These are phyloP conservation scores for Silene conica DNA, from an alignment of 148 eudicot genomes.

Conservation along the genomic window DNA sequence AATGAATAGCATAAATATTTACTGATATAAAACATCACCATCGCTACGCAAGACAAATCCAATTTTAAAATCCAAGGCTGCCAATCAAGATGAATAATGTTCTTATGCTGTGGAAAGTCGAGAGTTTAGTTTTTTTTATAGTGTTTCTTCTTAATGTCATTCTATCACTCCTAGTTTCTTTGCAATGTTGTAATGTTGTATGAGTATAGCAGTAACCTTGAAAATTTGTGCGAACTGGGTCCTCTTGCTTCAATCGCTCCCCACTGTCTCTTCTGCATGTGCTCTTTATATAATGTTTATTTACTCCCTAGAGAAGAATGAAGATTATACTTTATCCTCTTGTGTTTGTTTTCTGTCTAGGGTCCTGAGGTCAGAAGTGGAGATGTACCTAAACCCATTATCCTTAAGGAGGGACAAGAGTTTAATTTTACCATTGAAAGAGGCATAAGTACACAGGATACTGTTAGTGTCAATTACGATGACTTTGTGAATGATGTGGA, in stretches of 20 bases:
- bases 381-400: constrained; percentile 84
- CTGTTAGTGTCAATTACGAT: constrained; percentile 96
- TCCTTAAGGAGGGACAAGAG: constrained; percentile 85
- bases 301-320: constrained; percentile 10
- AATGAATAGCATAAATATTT: not conserved
- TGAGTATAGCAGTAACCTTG: not conserved
- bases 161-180: not conserved
- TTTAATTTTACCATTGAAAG: constrained; percentile 86
- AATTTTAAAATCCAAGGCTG: not conserved
- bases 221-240: not conserved
- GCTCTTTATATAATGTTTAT: not conserved
- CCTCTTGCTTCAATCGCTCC: not conserved
- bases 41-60: not conserved
- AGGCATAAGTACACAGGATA: constrained; percentile 79
- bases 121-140: not conserved
- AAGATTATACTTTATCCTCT: not conserved
- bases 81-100: not conserved
- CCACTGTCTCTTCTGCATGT: not conserved
- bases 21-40: not conserved
- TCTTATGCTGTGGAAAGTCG: not conserved
- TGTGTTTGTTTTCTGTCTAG: constrained; percentile 34
- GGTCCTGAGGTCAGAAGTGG: constrained; percentile 99
- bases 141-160: not conserved
- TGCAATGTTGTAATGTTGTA: not conserved
- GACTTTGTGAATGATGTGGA: constrained; percentile 94